phyloP scores from a whole-genome alignment of 345 rosid species.

The Chamaenerion angustifolium region DNA sequence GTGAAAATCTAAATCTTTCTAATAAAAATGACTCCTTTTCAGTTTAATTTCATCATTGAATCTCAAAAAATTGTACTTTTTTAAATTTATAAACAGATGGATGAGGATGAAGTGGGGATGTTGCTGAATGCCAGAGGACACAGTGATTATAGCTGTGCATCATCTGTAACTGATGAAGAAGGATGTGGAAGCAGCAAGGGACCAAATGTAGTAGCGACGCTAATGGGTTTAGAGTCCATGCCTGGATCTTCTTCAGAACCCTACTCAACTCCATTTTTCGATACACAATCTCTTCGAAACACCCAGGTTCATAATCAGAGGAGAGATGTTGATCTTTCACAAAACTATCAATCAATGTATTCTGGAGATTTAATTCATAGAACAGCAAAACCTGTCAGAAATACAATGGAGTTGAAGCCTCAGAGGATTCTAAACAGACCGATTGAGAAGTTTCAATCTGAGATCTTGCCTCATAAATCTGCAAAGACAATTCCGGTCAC shows the following conservation, averaged over 20 bases:
- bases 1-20: constrained; percentile 13
- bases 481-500: constrained; percentile 92
- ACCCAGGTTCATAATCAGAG: constrained; percentile 14
- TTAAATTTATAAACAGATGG: constrained; percentile 28
- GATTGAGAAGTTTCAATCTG: constrained; percentile 86
- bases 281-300: constrained; percentile 43
- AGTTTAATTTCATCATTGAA: constrained; percentile 1
- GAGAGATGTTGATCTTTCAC: constrained; percentile 37
- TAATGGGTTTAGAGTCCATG: constrained; percentile 86
- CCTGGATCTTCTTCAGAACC: constrained; percentile 50
- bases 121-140: constrained; percentile 36
- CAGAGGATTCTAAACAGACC: constrained; percentile 39
- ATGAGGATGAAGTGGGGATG: constrained; percentile 50
- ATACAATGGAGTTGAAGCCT: constrained; percentile 25
- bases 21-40: background rate
- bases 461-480: constrained; percentile 84
- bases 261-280: constrained; percentile 43
- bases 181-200: constrained; percentile 51
- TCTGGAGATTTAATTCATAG: constrained; percentile 38
- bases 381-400: constrained; percentile 24
- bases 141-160: constrained; percentile 75
- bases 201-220: constrained; percentile 89
- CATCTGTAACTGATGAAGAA: constrained; percentile 86
- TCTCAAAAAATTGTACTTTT: background rate
- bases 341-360: constrained; percentile 29